A percentile compares a stretch with the other conserved stretches of the same genome.
phyloP scores from a whole-genome alignment of 148 eudicot genomes.

The Pharnaceum exiguum region DNA sequence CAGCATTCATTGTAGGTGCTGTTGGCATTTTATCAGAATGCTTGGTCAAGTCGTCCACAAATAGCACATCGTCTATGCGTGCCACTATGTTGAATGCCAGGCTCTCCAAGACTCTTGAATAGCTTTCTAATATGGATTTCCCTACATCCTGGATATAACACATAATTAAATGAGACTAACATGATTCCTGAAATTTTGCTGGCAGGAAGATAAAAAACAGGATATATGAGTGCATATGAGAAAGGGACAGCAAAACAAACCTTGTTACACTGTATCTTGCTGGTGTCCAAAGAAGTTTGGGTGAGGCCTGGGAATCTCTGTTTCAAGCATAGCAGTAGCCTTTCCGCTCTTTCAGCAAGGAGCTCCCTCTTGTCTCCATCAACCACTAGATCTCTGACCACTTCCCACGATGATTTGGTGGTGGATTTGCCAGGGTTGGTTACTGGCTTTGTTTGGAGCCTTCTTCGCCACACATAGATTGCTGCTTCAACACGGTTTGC shows the following conservation, averaged over 20 bases:
- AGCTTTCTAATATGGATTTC: slow-evolving; percentile 87
- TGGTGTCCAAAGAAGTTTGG: slow-evolving; percentile 69
- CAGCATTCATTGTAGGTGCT: slow-evolving; percentile 38
- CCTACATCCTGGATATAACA: slow-evolving; percentile 91
- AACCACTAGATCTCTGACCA: slow-evolving; percentile 62
- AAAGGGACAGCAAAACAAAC: slow-evolving; percentile 18
- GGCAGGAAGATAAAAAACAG: background rate
- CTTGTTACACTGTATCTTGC: slow-evolving; percentile 80
- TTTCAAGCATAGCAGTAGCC: slow-evolving; percentile 63
- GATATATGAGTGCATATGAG: background rate
- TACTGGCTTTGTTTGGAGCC: slow-evolving; percentile 35
- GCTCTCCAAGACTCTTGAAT: slow-evolving; percentile 93
- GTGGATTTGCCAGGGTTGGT: slow-evolving; percentile 40
- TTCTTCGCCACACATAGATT: slow-evolving; percentile 63
- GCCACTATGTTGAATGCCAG: slow-evolving; percentile 74
- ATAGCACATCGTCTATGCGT: slow-evolving; percentile 81
- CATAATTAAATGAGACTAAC: too few relatives aligned
- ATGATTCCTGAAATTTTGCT: background rate
- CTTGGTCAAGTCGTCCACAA: slow-evolving; percentile 77
- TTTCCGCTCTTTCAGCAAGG: slow-evolving; percentile 73
- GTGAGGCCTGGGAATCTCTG: slow-evolving; percentile 77
- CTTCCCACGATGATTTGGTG: slow-evolving; percentile 71
- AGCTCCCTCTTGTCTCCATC: slow-evolving; percentile 71
- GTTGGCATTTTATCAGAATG: slow-evolving; percentile 41
- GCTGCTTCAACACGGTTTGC: slow-evolving; percentile 85